Evolutionary conservation across 768 basidiomycete genomes (phyloP).

Genomic region (Termitomyces sp.): DNA sequence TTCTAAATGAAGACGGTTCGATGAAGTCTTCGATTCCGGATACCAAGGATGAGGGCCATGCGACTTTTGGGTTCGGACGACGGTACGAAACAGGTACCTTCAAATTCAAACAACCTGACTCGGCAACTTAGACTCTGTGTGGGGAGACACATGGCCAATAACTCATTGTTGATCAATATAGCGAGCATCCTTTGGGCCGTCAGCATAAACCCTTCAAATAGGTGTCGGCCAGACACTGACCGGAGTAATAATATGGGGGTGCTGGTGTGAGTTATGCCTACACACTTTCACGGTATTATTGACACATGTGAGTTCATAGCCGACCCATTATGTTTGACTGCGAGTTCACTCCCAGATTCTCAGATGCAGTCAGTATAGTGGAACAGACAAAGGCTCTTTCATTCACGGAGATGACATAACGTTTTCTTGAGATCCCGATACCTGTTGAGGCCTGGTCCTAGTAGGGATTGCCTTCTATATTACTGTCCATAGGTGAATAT

Average conservation of each 20-base stretch:
- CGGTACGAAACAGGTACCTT: background rate
- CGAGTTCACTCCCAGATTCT: background rate
- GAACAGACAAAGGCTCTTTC: background rate
- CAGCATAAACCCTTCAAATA: background rate
- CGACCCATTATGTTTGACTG: background rate
- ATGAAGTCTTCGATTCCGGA: background rate
- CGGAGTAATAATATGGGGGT: background rate
- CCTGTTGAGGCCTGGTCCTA: no score
- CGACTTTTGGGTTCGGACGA: background rate
- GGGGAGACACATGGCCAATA: background rate
- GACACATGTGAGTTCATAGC: no score
- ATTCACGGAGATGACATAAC: no score
- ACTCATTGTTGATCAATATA: background rate
- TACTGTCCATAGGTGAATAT: no score
- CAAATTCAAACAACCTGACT: background rate
- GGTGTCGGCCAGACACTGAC: background rate
- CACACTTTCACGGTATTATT: no score
- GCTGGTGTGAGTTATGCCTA: background rate
- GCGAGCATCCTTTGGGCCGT: background rate
- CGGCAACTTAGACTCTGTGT: background rate
- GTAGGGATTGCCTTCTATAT: no score
- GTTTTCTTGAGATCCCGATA: no score
- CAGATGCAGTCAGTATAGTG: background rate
- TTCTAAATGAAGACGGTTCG: background rate
- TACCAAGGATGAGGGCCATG: background rate